phyloP scores from a whole-genome alignment of 2,329 filamentous ascomycete genomes.

The Pestalotiopsis sp. region DNA sequence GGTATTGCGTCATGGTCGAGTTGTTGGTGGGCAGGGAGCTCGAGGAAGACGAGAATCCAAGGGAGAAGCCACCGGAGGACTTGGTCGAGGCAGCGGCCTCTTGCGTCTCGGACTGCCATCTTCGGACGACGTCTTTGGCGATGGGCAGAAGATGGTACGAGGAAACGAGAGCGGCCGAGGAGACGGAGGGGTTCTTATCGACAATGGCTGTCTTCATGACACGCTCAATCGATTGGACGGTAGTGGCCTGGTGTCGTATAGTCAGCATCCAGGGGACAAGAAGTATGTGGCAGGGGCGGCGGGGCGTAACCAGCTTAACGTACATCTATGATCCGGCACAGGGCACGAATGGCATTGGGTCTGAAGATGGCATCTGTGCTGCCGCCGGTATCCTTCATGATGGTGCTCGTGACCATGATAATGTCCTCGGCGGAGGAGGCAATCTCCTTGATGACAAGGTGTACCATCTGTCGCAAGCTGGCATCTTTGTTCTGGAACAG shows the following conservation, averaged over 20 bases:
- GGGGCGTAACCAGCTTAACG: constrained; percentile 33
- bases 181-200: constrained; percentile 97
- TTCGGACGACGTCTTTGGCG: constrained; percentile 89
- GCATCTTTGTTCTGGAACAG: constrained; percentile 99
- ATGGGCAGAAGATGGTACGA: constrained; percentile 98
- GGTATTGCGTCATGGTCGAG: constrained; percentile 98
- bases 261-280: neutral
- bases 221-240: constrained; percentile 95
- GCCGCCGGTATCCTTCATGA: constrained; percentile 99
- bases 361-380: constrained; percentile 92
- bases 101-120: constrained; percentile 98
- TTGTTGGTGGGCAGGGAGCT: constrained; percentile 80
- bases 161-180: constrained; percentile 92
- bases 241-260: constrained; percentile 69
- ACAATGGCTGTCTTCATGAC: constrained; percentile 99
- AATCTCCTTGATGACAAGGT: constrained; percentile 97
- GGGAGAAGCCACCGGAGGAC: constrained; percentile 84
- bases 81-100: constrained; percentile 92
- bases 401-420: constrained; percentile 99
- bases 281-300: neutral
- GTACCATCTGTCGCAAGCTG: constrained; percentile 97
- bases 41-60: constrained; percentile 85
- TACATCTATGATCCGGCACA: constrained; percentile 97
- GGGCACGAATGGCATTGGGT: constrained; percentile 91
- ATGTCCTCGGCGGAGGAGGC: constrained; percentile 95